Base-by-base conservation (phyloP, 148 eudicot species). In the Rhododendron vialii region DNA sequence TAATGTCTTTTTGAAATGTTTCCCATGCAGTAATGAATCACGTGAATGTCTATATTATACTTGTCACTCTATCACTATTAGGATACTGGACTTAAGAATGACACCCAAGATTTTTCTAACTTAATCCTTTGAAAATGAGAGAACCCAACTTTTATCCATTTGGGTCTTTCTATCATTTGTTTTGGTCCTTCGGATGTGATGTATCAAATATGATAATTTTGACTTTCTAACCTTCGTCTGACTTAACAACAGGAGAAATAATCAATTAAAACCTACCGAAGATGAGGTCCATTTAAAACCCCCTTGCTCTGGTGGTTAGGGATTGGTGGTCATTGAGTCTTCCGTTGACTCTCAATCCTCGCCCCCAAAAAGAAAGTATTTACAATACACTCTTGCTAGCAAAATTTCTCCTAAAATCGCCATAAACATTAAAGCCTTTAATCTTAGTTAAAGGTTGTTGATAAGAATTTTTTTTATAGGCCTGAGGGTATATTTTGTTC, bases 101-200 rank as follows among this genome's bases (percentile, higher is more conserved):
- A 80, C 82, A 36, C 38, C 61, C 82, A 13, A 4, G 20, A 80
- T 80, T 80, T 80, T 80, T 80, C 36, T 80, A 28, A 0, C 43
- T 26, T 13, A 80, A 80, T 80, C 50, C 20, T 7, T 80, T 50
- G 82, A 80, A 80, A 80, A 80, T 50, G 82, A 80, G 63, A 80
- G 82, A 8, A 45, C 26, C 81, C 51, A 78, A 20, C 13, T 43
- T 6, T 43, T 6, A 48, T 50, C 61, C 61, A 5, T 48, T 48
- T 50, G 15, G 61, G 41, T 80, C 82, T 80, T 12, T 45, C 3
- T 2, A 8, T 41, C 45, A 6, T 17, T 33, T 5, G 3, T 74
- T 4, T 2, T 76, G 26, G 24, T 7, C 14, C 45, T 38, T 43
- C 17, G 55, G 82, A 80, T 80, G 82, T 50, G 82, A 80, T 80